Evolutionary conservation across 2,329 filamentous ascomycete species (phyloP), one percentile per base, ranked within the genome.

Genomic region (Seiridium cupressi): DNA sequence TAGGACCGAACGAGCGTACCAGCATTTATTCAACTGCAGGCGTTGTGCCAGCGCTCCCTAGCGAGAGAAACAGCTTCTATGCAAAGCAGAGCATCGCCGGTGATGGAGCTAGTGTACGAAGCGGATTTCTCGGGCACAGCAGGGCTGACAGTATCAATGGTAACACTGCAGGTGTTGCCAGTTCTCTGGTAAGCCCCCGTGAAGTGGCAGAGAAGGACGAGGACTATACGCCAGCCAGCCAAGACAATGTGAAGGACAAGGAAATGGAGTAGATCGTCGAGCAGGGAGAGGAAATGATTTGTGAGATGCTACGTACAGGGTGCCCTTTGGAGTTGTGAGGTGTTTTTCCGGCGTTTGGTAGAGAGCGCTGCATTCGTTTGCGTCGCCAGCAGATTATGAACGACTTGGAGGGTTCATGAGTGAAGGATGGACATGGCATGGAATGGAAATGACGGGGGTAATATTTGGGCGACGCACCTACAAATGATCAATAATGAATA

Each of bases 51-150:
- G 84, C 86, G 10, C 75, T 91, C 6, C 79, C 84, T 5, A 89
- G 89, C 60, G 93, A 97, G 69, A 84, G 93, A 54, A 94, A 90
- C 72, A 96, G 91, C 74, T 85, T 90, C 63, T 94, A 96, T 69
- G 86, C 89, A 35, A 86, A 86, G 61, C 79, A 81, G 63, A 85
- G 76, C 48, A 73, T 80, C 55, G 70, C 72, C 51, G 86, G 83
- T 4, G 92, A 96, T 65, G 90, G 85, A 1, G 87, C 88, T 8
- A 96, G 92, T 69, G 79, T 96, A 36, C 84, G 91, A 58, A 96
- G 92, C 72, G 92, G 91, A 0, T 77, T 89, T 1, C 73, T 91
- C 3, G 90, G 91, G 0, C 93, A 97, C 72, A 86, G 85, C 2
- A 84, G 92, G 63, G 89, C 91, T 55, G 92, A 96, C 72, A 96